These are phyloP conservation scores for Cyberlindnera galapagoensis DNA, from an alignment of 805 yeast genomes.

Conservation along the genomic window DNA sequence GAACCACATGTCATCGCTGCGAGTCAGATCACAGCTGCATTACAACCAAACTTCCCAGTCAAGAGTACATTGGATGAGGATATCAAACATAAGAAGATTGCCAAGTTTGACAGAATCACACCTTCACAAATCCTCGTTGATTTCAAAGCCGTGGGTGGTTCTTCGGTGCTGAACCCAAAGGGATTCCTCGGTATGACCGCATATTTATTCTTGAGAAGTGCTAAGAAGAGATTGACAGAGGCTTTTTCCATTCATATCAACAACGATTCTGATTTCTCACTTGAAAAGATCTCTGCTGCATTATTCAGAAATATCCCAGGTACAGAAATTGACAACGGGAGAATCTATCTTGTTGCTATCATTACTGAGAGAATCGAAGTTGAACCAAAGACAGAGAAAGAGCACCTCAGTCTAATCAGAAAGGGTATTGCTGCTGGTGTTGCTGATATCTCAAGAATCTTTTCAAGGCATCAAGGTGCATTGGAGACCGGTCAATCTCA, in stretches of 20 bases:
- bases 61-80: constrained; percentile 28
- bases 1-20: constrained; percentile 56
- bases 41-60: constrained; percentile 66
- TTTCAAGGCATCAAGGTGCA: constrained; percentile 57
- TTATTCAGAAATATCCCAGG: constrained; percentile 72
- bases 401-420: constrained; percentile 38
- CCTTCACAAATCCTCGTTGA: constrained; percentile 65
- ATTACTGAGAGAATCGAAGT: constrained; percentile 64
- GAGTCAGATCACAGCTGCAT: constrained; percentile 63
- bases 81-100: constrained; percentile 39
- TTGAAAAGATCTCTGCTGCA: constrained; percentile 73
- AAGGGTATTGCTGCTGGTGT: constrained; percentile 89
- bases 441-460: constrained; percentile 73
- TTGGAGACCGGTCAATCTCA: constrained; percentile 57
- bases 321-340: constrained; percentile 52
- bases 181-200: constrained; percentile 70
- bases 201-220: constrained; percentile 61
- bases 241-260: constrained; percentile 66
- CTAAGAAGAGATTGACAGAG: constrained; percentile 63
- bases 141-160: constrained; percentile 62
- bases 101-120: constrained; percentile 41
- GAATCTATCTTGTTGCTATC: constrained; percentile 70
- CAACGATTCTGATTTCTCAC: constrained; percentile 47
- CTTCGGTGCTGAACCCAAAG: constrained; percentile 53
- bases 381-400: constrained; percentile 19